A percentile compares a stretch with the other conserved stretches of the same genome.
These are phyloP conservation scores for Lotus japonicus DNA, from an alignment of 306 rosid genomes.

Conservation along the genomic window DNA sequence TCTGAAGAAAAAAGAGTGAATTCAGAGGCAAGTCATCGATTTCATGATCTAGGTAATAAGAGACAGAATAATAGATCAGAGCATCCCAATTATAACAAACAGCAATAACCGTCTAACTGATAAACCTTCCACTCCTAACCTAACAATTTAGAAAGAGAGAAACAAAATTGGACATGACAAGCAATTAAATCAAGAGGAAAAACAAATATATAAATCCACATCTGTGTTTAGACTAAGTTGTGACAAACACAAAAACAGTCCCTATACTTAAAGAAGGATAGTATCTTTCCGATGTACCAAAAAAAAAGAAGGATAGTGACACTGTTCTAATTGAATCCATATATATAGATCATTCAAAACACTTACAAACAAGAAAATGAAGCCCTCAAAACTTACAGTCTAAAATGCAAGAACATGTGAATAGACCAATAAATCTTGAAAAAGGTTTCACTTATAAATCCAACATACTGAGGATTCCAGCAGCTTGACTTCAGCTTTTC, in stretches of 20 bases:
- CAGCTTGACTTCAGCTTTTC: background rate
- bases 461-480: background rate
- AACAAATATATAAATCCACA: background rate
- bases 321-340: background rate
- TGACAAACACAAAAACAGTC: background rate
- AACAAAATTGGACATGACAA: background rate
- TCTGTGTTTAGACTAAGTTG: background rate
- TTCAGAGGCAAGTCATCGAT: conserved; percentile 4
- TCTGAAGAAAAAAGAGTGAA: conserved; percentile 38
- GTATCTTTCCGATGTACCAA: too few species aligned
- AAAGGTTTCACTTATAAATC: background rate
- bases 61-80: background rate
- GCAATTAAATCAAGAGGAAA: background rate
- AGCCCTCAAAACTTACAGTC: background rate
- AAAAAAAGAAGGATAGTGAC: background rate
- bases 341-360: background rate
- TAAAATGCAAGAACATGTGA: background rate
- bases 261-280: background rate
- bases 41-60: background rate
- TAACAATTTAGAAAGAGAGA: background rate
- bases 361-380: background rate
- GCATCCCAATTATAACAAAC: background rate
- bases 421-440: background rate
- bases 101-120: background rate
- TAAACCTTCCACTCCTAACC: background rate